phyloP scores from a whole-genome alignment of 2,329 filamentous ascomycete genomes.

The Stromatinia cepivora region DNA sequence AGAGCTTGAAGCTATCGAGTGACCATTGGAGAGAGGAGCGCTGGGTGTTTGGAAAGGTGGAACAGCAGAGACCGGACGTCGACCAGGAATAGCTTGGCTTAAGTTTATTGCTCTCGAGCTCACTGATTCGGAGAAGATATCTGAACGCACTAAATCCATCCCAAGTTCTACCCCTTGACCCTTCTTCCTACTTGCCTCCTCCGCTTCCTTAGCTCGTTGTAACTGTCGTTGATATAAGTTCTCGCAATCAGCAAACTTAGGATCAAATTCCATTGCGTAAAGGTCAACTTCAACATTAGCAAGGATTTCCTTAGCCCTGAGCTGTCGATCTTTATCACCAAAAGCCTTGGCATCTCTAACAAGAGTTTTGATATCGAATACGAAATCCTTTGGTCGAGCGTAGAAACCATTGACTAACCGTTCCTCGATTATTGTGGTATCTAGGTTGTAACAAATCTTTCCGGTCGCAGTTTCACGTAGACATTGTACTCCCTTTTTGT shows the following conservation, averaged over 20 bases:
- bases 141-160: conserved; percentile 47
- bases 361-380: conserved; percentile 81
- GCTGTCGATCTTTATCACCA: conserved; percentile 77
- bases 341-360: conserved; percentile 80
- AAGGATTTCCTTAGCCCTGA: conserved; percentile 88
- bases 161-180: conserved; percentile 25
- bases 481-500: conserved; percentile 75
- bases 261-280: conserved; percentile 68
- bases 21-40: conserved; percentile 57
- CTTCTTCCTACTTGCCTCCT: conserved; percentile 56
- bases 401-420: conserved; percentile 97
- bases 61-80: conserved; percentile 36
- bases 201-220: conserved; percentile 60
- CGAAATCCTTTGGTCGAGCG: conserved; percentile 83
- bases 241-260: conserved; percentile 74
- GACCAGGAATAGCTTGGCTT: conserved; percentile 63
- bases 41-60: conserved; percentile 50
- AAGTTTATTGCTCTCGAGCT: conserved; percentile 55
- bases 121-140: conserved; percentile 43
- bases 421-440: conserved; percentile 90
- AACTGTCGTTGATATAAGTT: conserved; percentile 73
- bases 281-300: conserved; percentile 96
- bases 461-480: conserved; percentile 72
- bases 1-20: conserved; percentile 44
- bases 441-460: conserved; percentile 94